Base-by-base conservation (phyloP, 225 moss, liverwort and hornwort species). In the Straminergon stramineum region DNA sequence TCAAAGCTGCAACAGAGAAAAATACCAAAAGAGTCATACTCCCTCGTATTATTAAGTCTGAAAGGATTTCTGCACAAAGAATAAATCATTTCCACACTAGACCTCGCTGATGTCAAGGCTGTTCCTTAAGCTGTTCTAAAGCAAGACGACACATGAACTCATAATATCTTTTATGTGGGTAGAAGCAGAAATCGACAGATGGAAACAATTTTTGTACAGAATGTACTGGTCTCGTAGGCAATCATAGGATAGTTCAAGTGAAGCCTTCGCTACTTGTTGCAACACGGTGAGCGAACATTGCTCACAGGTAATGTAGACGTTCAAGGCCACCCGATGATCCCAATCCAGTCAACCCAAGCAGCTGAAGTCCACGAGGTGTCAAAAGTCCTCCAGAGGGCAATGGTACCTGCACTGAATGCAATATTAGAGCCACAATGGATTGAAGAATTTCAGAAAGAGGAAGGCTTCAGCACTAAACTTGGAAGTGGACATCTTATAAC, bases 251-350 rank as follows among this genome's bases (percentile, higher is more conserved):
- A 61, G 51, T 48, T 81, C 26, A 77, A 87, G 84, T 26, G 23
- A 90, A 85, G 73, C 34, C 87, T 64, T 80, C 37, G 37, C 58
- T 71, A 51, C 41, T 87, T 82, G 58, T 83, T 83, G 71, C 66
- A 73, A 78, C 60, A 83, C 56, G 24, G n/a, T 27, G 35, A 79
- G 90, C 48, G 69, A 90, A 48, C 79, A 84, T 86, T 62, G 87
- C 97, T 97, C 76, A 98, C 96, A 98, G 86, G 88, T 94, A 98
- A 92, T 98, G 98, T 85, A 97, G 89, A 57, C 94, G 91, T 93
- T 98, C 98, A 91, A 98, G 94, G 69, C 98, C 98, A 91, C 98
- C 98, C 84, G 92, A 83, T 81, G 92, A 93, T 57, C 98, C 98
- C 91, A 98, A 92, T 10, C 98, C 97, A 57, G 93, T 84, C 65